Conservation (phyloP, 495 filamentous ascomycete species). For the Lepraria neglecta region DNA sequence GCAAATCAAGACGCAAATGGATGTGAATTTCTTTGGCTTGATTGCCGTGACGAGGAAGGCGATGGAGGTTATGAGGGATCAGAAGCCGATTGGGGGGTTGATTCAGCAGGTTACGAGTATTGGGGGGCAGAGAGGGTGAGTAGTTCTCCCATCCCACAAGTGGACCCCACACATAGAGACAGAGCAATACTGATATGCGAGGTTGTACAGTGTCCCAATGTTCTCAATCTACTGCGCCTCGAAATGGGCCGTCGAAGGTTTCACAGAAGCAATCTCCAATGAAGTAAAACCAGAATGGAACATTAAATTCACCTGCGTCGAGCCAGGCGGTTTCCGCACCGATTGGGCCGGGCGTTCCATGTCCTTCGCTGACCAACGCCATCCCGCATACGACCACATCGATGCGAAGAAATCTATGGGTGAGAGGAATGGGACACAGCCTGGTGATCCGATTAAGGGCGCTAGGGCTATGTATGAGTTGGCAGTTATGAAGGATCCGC, state of each 20-base stretch:
- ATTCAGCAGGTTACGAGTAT: conserved; percentile 44
- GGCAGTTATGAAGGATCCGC: conserved; percentile 42
- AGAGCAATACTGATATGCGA: background rate
- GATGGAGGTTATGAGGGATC: conserved; percentile 38
- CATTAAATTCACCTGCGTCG: conserved; percentile 39
- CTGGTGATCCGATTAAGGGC: conserved; percentile 41
- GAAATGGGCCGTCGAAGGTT: conserved; percentile 38
- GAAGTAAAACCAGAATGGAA: conserved; percentile 37
- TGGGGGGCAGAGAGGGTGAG: conserved; percentile 35
- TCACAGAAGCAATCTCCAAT: conserved; percentile 41
- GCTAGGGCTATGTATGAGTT: conserved; percentile 44
- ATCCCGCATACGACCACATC: conserved; percentile 42
- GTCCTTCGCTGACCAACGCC: conserved; percentile 35
- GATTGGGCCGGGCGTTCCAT: conserved; percentile 28
- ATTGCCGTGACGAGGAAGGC: conserved; percentile 37
- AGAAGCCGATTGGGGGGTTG: conserved; percentile 36
- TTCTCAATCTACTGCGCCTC: conserved; percentile 38
- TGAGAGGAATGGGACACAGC: conserved; percentile 36
- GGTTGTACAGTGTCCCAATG: conserved; percentile 27
- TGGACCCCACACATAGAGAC: background rate
- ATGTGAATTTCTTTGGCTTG: conserved; percentile 29
- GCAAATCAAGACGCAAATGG: conserved; percentile 26
- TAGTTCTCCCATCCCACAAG: background rate
- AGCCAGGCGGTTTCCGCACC: conserved; percentile 28
- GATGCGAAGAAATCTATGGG: conserved; percentile 36